Percentiles rank a stretch among this genome's conserved stretches.
These are phyloP conservation scores for Pythium periplocum DNA, from an alignment of 352 stramenopile species.

Conservation along the genomic window DNA sequence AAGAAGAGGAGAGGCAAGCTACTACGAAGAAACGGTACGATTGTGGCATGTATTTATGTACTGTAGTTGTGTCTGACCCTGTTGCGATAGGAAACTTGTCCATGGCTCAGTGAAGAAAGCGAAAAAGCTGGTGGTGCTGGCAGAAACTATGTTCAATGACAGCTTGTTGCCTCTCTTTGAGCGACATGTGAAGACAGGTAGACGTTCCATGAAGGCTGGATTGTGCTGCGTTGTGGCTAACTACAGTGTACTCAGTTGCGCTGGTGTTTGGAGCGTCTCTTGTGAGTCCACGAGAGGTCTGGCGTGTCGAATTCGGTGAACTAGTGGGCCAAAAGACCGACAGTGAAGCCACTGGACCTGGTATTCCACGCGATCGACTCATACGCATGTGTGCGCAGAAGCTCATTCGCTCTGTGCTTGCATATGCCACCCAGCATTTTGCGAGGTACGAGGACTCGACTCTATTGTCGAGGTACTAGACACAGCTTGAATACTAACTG, in stretches of 20 bases:
- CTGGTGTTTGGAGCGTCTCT: conserved; percentile 55
- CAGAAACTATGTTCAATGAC: neutral
- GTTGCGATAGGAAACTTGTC: conserved; percentile 18
- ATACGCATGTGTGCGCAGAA: conserved; percentile 54
- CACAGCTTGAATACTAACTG: too few species aligned
- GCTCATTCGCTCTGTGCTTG: conserved; percentile 44
- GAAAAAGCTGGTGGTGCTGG: neutral
- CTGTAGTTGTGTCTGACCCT: too few species aligned
- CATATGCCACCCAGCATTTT: conserved; percentile 24
- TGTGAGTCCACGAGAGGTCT: conserved; percentile 44
- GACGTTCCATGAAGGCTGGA: neutral
- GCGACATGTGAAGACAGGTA: conserved; percentile 8
- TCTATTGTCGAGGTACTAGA: too few species aligned
- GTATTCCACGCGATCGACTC: conserved; percentile 11
- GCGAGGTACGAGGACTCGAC: conserved; percentile 20
- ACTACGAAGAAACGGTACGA: conserved; percentile 8
- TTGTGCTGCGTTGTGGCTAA: neutral
- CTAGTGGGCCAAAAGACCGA: conserved; percentile 2
- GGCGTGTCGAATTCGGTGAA: conserved; percentile 41
- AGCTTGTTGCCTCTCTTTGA: neutral
- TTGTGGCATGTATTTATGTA: too few species aligned
- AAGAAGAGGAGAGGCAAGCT: conserved; percentile 10
- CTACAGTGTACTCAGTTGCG: conserved; percentile 26
- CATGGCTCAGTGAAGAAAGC: conserved; percentile 24
- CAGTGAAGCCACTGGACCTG: conserved; percentile 12